These are phyloP conservation scores for Trametes sp. DNA, from an alignment of 1,284 basidiomycete genomes.

Conservation along the genomic window DNA sequence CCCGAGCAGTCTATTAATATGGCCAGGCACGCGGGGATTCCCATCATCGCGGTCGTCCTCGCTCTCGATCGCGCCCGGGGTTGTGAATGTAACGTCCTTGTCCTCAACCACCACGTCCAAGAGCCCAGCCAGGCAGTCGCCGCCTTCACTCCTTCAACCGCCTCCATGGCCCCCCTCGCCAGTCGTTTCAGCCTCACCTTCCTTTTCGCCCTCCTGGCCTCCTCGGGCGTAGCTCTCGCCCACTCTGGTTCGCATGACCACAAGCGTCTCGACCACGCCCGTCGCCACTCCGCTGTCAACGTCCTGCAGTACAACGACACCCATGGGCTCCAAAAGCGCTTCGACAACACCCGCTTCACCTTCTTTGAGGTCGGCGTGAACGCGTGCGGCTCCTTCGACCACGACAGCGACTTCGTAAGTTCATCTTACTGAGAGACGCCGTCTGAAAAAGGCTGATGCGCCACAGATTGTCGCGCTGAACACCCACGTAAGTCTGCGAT, in stretches of 20 bases:
- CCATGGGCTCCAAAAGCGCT: constrained; percentile 32
- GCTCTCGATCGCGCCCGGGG: neutral
- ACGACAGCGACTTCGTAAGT: constrained; percentile 46
- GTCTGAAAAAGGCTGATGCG: neutral
- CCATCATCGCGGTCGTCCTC: neutral
- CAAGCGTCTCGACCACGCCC: constrained; percentile 11
- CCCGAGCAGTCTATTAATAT: neutral
- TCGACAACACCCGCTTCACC: constrained; percentile 43
- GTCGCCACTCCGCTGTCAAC: constrained; percentile 23
- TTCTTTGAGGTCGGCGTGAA: constrained; percentile 52
- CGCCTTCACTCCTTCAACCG: constrained; percentile 1
- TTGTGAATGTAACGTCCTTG: too few species aligned
- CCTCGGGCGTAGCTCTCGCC: constrained; percentile 23
- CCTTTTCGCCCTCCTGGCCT: constrained; percentile 27
- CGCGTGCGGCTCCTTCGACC: constrained; percentile 33
- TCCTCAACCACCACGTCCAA: neutral
- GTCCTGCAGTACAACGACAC: constrained; percentile 14
- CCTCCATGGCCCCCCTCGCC: constrained; percentile 22
- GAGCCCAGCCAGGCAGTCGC: constrained; percentile 14
- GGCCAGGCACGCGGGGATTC: neutral
- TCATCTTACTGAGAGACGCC: neutral
- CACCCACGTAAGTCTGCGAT: constrained; percentile 22
- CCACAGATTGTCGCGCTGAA: constrained; percentile 29
- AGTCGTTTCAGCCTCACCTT: constrained; percentile 26
- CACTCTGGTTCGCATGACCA: constrained; percentile 19